phyloP scores from a whole-genome alignment of 2,329 filamentous ascomycete genomes.

The Aureobasidium sp. region DNA sequence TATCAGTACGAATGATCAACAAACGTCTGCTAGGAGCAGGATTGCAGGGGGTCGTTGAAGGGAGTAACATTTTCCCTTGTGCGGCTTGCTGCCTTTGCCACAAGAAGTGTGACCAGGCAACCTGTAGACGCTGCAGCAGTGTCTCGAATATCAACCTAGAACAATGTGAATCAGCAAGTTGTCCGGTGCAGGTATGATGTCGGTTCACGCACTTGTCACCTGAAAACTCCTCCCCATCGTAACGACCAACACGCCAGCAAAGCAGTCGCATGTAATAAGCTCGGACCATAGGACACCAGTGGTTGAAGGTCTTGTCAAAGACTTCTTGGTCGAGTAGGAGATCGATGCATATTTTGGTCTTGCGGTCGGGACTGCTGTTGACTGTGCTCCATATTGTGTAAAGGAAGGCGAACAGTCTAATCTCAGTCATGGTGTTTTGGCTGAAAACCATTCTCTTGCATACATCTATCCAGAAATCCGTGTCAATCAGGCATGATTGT shows the following conservation, averaged over 20 bases:
- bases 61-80: conserved; percentile 44
- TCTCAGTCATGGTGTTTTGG: conserved; percentile 83
- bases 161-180: neutral
- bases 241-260: conserved; percentile 81
- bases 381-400: conserved; percentile 74
- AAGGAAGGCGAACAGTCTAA: conserved; percentile 73
- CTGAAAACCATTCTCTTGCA: conserved; percentile 72
- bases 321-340: conserved; percentile 69
- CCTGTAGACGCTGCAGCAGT: conserved; percentile 61
- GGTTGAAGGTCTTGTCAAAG: conserved; percentile 78
- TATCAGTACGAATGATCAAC: conserved; percentile 81
- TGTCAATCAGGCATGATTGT: conserved; percentile 54
- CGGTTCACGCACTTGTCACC: neutral
- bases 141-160: conserved; percentile 60
- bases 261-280: conserved; percentile 86
- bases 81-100: conserved; percentile 65
- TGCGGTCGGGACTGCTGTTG: conserved; percentile 57
- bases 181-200: neutral
- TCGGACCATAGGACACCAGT: conserved; percentile 93
- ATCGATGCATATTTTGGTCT: conserved; percentile 61
- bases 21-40: conserved; percentile 80
- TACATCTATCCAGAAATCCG: conserved; percentile 79
- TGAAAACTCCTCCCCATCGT: conserved; percentile 56
- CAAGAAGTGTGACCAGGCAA: conserved; percentile 72
- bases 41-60: conserved; percentile 73